Percentiles rank a stretch among this genome's conserved stretches.
These are phyloP conservation scores for Phytopythium aichiense DNA, from an alignment of 352 stramenopile genomes.

Conservation along the genomic window DNA sequence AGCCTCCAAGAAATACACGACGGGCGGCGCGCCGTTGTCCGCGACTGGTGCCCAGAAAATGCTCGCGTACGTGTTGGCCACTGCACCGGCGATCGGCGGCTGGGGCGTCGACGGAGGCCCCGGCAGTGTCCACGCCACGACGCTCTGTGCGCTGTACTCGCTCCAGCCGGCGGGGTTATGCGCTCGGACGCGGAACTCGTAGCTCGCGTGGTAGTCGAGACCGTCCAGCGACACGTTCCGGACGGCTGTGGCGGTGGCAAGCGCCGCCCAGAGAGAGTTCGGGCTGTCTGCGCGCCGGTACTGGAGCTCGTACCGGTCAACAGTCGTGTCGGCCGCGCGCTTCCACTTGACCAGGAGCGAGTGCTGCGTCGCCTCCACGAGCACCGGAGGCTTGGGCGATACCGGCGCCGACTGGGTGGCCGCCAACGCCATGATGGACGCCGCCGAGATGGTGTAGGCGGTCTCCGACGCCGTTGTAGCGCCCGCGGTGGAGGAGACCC, in stretches of 20 bases:
- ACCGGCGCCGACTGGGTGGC: conserved; percentile 31
- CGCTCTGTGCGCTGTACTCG: conserved; percentile 48
- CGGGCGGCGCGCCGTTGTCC: conserved; percentile 51
- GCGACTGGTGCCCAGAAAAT: conserved; percentile 65
- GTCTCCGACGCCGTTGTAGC: conserved; percentile 11
- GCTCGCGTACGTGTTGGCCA: conserved; percentile 68
- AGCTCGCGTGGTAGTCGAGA: conserved; percentile 45
- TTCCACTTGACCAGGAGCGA: conserved; percentile 59
- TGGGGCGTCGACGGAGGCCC: conserved; percentile 37
- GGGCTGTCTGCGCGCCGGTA: conserved; percentile 44
- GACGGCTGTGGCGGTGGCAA: conserved; percentile 28
- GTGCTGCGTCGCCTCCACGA: conserved; percentile 49
- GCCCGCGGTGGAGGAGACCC: background rate
- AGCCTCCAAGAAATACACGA: conserved; percentile 62
- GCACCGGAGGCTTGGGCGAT: conserved; percentile 25
- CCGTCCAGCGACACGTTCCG: conserved; percentile 40
- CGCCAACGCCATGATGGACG: conserved; percentile 58
- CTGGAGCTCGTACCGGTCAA: conserved; percentile 74
- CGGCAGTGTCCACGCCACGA: conserved; percentile 56
- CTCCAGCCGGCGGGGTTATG: conserved; percentile 71
- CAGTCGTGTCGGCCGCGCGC: conserved; percentile 49
- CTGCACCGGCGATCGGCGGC: conserved; percentile 41
- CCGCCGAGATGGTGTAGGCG: conserved; percentile 49
- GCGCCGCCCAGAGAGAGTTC: conserved; percentile 42
- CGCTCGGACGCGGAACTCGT: conserved; percentile 53